Evolutionary conservation across 768 basidiomycete genomes (phyloP).

Genomic region (Suillus plorans): DNA sequence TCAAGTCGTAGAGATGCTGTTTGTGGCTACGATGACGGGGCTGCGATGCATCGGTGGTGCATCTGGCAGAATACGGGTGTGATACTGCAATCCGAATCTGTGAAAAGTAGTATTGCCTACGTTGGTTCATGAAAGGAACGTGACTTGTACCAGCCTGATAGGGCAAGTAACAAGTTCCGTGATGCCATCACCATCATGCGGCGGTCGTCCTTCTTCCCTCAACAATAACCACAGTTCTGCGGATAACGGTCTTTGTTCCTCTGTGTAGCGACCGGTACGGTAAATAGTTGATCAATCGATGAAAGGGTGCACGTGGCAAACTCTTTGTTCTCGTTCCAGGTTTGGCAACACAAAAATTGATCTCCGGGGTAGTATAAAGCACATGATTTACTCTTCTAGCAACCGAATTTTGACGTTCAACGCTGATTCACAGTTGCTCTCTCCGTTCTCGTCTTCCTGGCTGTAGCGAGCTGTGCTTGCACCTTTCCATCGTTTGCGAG

Average conservation of each 20-base stretch:
- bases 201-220: not conserved
- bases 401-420: not conserved
- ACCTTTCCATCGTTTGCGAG: conserved; percentile 2
- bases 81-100: not conserved
- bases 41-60: not conserved
- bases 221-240: not conserved
- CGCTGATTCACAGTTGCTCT: not conserved
- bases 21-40: not conserved
- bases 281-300: not conserved
- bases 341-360: not conserved
- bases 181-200: not conserved
- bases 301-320: not conserved
- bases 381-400: not conserved
- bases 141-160: not conserved
- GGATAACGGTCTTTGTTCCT: not conserved
- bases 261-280: not conserved
- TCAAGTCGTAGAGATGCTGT: not conserved
- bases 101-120: not conserved
- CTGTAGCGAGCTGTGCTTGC: conserved; percentile 10
- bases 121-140: not conserved
- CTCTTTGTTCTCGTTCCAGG: conserved; percentile 10
- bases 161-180: not conserved
- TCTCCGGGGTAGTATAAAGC: not conserved
- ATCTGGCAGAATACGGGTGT: not conserved
- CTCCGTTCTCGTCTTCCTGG: not conserved